Evolutionary conservation across 345 rosid species (phyloP).

Genomic region (Camelina hispida): DNA sequence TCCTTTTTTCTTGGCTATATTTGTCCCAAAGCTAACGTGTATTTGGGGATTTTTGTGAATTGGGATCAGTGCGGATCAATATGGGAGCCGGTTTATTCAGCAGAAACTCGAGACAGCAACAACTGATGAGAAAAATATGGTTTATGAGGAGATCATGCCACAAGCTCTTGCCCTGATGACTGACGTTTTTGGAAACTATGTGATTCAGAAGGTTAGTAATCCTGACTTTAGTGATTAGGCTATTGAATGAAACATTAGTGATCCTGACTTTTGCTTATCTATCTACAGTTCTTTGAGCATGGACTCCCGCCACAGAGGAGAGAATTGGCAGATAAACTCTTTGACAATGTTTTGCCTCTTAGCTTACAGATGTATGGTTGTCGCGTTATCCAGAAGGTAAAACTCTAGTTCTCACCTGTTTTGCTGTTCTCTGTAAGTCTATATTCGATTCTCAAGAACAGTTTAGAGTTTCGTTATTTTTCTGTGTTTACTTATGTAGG

Average conservation of each 20-base stretch:
- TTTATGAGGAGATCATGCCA: constrained; percentile 89
- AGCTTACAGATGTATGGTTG: constrained; percentile 99
- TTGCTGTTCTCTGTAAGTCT: background rate
- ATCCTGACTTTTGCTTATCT: background rate
- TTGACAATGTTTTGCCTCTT: constrained; percentile 79
- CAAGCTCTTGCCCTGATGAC: constrained; percentile 84
- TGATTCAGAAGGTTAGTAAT: constrained; percentile 73
- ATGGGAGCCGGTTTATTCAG: constrained; percentile 96
- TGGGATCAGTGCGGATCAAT: constrained; percentile 80
- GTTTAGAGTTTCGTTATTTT: background rate
- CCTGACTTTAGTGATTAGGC: background rate
- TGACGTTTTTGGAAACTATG: constrained; percentile 96
- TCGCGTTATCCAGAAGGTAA: constrained; percentile 96
- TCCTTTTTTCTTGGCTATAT: background rate
- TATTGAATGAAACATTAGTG: background rate
- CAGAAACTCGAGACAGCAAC: constrained; percentile 96
- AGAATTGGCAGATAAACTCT: constrained; percentile 81
- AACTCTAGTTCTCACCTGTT: constrained; percentile 1
- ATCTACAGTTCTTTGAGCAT: constrained; percentile 87
- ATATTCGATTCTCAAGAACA: background rate
- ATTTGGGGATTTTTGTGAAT: background rate
- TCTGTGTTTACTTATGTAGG: constrained; percentile 48
- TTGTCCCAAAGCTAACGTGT: background rate
- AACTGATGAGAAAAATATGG: constrained; percentile 84
- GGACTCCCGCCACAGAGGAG: constrained; percentile 83